Percentiles rank a stretch among this genome's conserved stretches.
phyloP scores from a whole-genome alignment of 23 red algal genomes.

The Gracilaria caudata region DNA sequence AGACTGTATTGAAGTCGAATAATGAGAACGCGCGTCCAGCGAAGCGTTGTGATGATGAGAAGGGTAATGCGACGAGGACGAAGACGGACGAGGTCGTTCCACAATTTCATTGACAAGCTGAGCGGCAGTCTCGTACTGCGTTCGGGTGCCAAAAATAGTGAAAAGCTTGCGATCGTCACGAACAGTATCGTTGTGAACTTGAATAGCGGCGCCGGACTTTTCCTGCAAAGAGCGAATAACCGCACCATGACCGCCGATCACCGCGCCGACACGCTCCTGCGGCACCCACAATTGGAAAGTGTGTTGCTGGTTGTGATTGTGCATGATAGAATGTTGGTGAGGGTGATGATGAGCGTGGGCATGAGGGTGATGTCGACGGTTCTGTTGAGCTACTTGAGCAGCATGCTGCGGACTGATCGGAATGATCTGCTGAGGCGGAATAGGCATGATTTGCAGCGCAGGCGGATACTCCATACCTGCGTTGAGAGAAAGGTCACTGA shows the following conservation, averaged over 20 bases:
- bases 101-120: conserved; percentile 81
- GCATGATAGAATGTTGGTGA: conserved; percentile 12
- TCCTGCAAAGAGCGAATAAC: conserved; percentile 86
- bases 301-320: conserved; percentile 28
- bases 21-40: conserved; percentile 20
- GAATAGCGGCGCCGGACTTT: conserved; percentile 80
- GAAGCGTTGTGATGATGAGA: conserved; percentile 21
- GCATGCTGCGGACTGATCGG: conserved; percentile 53
- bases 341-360: too few species aligned
- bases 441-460: conserved; percentile 46
- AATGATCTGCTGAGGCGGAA: conserved; percentile 42
- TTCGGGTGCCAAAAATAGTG: conserved; percentile 78
- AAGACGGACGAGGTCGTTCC: conserved; percentile 49
- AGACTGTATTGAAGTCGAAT: conserved; percentile 15
- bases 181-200: conserved; percentile 89
- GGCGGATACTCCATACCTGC: conserved; percentile 30
- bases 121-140: conserved; percentile 62
- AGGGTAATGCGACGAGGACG: conserved; percentile 23
- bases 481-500: conserved; percentile 36
- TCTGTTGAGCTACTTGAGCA: conserved; percentile 40
- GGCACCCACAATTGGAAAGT: conserved; percentile 86
- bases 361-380: conserved; percentile 44
- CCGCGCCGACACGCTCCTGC: conserved; percentile 84
- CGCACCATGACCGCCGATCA: conserved; percentile 88
- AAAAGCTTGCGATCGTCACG: conserved; percentile 80